Conservation (phyloP, 2,329 filamentous ascomycete species). For the Daldinia sp. region DNA sequence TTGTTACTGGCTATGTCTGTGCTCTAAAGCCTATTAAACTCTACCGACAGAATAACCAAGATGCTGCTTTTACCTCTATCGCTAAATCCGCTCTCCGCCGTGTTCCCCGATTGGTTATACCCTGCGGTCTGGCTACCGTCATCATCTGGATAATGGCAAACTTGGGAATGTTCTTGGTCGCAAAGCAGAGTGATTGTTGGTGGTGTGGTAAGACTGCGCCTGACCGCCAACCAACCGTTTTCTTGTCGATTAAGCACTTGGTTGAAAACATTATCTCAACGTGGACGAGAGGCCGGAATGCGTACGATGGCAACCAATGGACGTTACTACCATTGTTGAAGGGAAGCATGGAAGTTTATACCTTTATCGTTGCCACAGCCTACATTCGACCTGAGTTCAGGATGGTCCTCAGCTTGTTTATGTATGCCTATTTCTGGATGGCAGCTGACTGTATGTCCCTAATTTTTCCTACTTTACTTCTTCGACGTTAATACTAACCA, state of each 20-base stretch:
- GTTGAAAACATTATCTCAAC: conserved; percentile 61
- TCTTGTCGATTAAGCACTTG: conserved; percentile 59
- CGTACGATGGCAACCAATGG: conserved; percentile 71
- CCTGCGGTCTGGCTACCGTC: conserved; percentile 65
- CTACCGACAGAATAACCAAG: conserved; percentile 65
- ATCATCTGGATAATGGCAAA: conserved; percentile 67
- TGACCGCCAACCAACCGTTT: conserved; percentile 54
- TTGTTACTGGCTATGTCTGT: conserved; percentile 74
- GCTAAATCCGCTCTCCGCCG: conserved; percentile 69
- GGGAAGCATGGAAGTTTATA: conserved; percentile 67
- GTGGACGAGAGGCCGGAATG: conserved; percentile 64
- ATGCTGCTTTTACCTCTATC: conserved; percentile 65
- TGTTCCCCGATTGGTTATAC: conserved; percentile 68
- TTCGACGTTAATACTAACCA: conserved; percentile 25
- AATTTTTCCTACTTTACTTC: neutral
- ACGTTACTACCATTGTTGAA: conserved; percentile 66
- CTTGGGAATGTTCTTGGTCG: conserved; percentile 68
- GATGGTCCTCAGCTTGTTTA: conserved; percentile 59
- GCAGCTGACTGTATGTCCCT: conserved; percentile 50
- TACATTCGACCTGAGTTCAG: conserved; percentile 63
- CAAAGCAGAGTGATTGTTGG: conserved; percentile 68
- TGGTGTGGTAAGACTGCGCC: conserved; percentile 68
- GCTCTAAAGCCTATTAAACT: conserved; percentile 70
- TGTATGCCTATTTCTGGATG: conserved; percentile 65
- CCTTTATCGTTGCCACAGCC: conserved; percentile 63